Evolutionary conservation across 2,329 filamentous ascomycete species (phyloP).

Genomic region (Zasmidium citrigriseum): DNA sequence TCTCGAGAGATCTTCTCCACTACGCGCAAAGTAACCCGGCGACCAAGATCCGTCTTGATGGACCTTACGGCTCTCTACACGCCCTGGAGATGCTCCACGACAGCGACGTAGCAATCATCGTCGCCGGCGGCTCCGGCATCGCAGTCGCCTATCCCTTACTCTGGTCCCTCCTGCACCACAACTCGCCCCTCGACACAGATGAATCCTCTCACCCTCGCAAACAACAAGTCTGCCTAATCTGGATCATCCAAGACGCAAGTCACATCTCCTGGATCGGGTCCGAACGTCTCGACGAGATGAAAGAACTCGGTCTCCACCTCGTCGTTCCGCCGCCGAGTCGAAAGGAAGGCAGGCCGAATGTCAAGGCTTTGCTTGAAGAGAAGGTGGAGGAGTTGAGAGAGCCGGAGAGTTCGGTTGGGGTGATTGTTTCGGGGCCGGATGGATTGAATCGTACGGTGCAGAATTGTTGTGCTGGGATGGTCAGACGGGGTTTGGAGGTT

Average conservation of each 20-base stretch:
- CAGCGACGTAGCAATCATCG: conserved; percentile 53
- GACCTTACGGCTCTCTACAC: conserved; percentile 63
- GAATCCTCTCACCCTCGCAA: neutral
- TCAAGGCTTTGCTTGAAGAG: conserved; percentile 45
- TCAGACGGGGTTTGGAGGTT: conserved; percentile 52
- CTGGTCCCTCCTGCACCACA: conserved; percentile 43
- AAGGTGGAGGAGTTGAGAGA: conserved; percentile 36
- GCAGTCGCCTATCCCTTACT: conserved; percentile 64
- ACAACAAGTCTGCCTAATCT: conserved; percentile 49
- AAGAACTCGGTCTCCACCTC: conserved; percentile 53
- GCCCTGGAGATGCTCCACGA: conserved; percentile 56
- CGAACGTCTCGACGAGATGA: conserved; percentile 52
- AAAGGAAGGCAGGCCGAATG: conserved; percentile 57
- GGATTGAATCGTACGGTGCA: conserved; percentile 61
- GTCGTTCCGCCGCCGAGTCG: conserved; percentile 57
- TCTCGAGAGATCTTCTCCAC: conserved; percentile 57
- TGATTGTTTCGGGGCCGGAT: conserved; percentile 65
- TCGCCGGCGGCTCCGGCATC: conserved; percentile 66
- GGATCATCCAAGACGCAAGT: conserved; percentile 57
- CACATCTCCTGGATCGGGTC: conserved; percentile 58
- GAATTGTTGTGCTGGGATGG: conserved; percentile 56
- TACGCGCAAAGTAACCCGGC: conserved; percentile 50
- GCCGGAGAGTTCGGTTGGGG: conserved; percentile 41
- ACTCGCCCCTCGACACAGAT: neutral
- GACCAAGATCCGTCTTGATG: conserved; percentile 58